Evolutionary conservation across 768 basidiomycete species (phyloP), one percentile per base, ranked within the genome.

Genomic region (Suillus luteus): DNA sequence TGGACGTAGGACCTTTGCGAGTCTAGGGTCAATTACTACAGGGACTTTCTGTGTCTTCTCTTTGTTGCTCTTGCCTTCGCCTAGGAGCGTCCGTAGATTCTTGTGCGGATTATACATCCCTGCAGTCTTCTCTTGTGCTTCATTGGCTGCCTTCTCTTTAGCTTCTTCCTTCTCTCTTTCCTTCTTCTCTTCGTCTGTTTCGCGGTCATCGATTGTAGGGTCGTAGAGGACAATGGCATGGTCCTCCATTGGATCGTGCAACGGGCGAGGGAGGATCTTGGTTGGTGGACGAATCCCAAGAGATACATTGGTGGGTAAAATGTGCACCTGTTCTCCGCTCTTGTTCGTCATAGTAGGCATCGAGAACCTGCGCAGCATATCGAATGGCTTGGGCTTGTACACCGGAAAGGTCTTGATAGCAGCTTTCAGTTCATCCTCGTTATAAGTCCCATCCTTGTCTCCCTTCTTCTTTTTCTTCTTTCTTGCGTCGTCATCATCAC

Each of bases 141-240:
- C 90, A 65, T 86, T 84, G 59, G 78, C 80, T 11, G 85, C 86
- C 61, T 81, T 84, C 65, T 83, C 83, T 71, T 85, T 90, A 38
- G 81, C 85, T 70, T 91, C 90, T 70, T 90, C 87, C 71, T 88
- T 89, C 70, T 89, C 85, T 43, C 91, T 80, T 64, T 87, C 89
- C 73, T 81, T 86, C 69, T 83, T 82, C 72, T 95, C 94, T 70
- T 95, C 91, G 71, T 94, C 92, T 0, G 94, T 94, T 75, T 96
- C 95, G 67, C 90, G 80, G 71, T 92, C 90, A 72, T 99, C 95
- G 55, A 96, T 88, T 0, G 97, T 99, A 1, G 97, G 97, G 70
- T 99, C 97, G 73, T 93, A 99, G 15, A 98, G 78, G 3, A 99
- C 96, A 65, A 99, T 97, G 1, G 96, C 95, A 76, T 98, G 96